These are phyloP conservation scores for Hyparrhenia diplandra DNA, from an alignment of 176 grass and related monocot species.

Conservation along the genomic window DNA sequence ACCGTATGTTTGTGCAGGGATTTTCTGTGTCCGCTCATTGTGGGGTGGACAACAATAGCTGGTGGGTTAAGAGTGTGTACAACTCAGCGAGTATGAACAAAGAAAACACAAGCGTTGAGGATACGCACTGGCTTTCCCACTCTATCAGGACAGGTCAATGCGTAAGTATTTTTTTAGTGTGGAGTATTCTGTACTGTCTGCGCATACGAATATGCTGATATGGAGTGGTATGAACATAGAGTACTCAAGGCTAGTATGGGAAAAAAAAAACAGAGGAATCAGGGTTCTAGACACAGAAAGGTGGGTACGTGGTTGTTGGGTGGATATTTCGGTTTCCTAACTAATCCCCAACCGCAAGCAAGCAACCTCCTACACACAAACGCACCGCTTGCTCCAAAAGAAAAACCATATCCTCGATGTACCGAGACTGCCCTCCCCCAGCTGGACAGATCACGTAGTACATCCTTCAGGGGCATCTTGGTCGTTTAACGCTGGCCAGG, in stretches of 20 bases:
- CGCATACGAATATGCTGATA: not conserved
- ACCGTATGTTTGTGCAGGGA: constrained; percentile 16
- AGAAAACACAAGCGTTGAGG: not conserved
- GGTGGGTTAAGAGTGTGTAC: not conserved
- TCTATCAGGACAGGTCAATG: not conserved
- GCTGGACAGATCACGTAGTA: not conserved
- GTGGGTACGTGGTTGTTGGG: constrained; percentile 35
- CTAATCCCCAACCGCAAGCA: constrained; percentile 36
- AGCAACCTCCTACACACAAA: constrained; percentile 14
- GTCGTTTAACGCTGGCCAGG: constrained; percentile 1
- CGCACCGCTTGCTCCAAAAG: not conserved
- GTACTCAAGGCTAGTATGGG: not conserved
- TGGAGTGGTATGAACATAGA: not conserved
- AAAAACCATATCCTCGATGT: not conserved
- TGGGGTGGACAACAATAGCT: not conserved
- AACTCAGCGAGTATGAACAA: not conserved
- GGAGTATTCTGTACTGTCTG: not conserved
- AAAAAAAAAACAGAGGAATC: not conserved
- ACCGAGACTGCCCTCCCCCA: not conserved
- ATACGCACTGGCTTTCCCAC: not conserved
- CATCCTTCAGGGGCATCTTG: not conserved
- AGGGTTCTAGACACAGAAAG: not conserved
- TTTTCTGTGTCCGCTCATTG: not conserved
- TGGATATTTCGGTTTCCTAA: constrained; percentile 50
- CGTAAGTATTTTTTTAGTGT: not conserved